Base-by-base conservation (phyloP, 176 grass and related monocot genomes). In the Hordeum vulgare region DNA sequence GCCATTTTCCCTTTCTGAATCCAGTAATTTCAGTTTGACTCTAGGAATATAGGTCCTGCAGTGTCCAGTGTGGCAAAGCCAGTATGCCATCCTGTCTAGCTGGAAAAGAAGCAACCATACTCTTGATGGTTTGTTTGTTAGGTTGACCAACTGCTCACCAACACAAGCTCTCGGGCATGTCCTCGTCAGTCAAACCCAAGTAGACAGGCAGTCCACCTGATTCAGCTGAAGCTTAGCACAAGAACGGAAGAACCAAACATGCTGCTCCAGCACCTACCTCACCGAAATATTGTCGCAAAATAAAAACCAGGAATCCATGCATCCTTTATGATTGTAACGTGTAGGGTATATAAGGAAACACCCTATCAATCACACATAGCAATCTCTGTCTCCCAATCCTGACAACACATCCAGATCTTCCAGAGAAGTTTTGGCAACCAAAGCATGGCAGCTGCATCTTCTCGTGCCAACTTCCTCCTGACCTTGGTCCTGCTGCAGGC, bases 71-170 rank as follows among this genome's bases (percentile, higher is more conserved):
- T 49, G 23, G 13, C 42, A 29, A 28, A 8, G 8, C 6, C 24
- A 51, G 45, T 11, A 74, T 54, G 71, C 21, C 26, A 31, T 15
- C 61, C 61, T 64, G 61, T 15, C 27, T 15, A 28, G 5, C 61
- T 34, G 27, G 26, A 2, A 41, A 34, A 17, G 1, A 2, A 51
- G 25, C 9, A n/a, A 9, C 23, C 24, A 14, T 68, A 29, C 33
- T 10, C 2, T n/a, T 65, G 9, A 11, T 54, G 18, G 88, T 80
- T 89, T 34, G 83, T 53, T 86, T 5, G 88, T 85, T 81, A 71
- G 83, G 88, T 85, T 85, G 83, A 73, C 72, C 88, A 77, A 86
- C 77, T 86, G 41, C 21, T 42, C 25, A 86, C 71, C 88, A 85
- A 81, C 63, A 81, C 63, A 85, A 85, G 24, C 3, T 56, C 8